phyloP scores from a whole-genome alignment of 2,329 filamentous ascomycete species.

The Pezicula carpinea region DNA sequence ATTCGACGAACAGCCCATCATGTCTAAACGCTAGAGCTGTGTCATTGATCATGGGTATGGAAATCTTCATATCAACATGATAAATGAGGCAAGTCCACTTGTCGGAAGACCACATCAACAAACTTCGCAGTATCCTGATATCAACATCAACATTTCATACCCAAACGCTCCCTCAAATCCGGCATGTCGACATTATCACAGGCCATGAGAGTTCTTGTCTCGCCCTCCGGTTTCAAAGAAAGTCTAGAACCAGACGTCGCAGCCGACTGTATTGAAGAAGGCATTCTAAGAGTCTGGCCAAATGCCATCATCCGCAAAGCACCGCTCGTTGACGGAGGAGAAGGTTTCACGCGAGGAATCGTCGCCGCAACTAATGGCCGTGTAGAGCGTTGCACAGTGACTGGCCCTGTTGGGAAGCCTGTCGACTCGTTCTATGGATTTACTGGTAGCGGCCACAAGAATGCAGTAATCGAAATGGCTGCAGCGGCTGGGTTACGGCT shows the following conservation, averaged over 20 bases:
- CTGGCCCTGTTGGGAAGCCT: conserved; percentile 37
- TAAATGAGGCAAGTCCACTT: background rate
- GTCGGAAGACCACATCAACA: background rate
- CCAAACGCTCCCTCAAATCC: background rate
- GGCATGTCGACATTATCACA: background rate
- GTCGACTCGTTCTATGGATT: conserved; percentile 44
- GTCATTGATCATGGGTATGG: background rate
- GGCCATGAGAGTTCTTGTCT: conserved; percentile 35
- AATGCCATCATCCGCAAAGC: conserved; percentile 40
- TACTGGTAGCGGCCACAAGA: conserved; percentile 29
- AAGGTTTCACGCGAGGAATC: conserved; percentile 45
- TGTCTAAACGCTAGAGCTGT: background rate
- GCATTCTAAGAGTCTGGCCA: conserved; percentile 40
- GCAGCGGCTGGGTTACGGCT: conserved; percentile 47
- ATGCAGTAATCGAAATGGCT: conserved; percentile 48
- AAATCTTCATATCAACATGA: background rate
- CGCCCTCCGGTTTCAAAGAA: conserved; percentile 50
- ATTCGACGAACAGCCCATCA: background rate
- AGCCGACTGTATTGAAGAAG: conserved; percentile 45
- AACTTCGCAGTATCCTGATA: background rate
- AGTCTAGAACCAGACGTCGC: conserved; percentile 44
- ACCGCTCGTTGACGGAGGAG: conserved; percentile 48
- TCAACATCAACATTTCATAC: background rate
- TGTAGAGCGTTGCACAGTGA: conserved; percentile 34
- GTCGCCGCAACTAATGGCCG: conserved; percentile 38